A percentile compares a stretch with the other conserved stretches of the same genome.
Evolutionary conservation across 177 flowering plant genomes (phyloP).

Genomic region (Telopea speciosissima): DNA sequence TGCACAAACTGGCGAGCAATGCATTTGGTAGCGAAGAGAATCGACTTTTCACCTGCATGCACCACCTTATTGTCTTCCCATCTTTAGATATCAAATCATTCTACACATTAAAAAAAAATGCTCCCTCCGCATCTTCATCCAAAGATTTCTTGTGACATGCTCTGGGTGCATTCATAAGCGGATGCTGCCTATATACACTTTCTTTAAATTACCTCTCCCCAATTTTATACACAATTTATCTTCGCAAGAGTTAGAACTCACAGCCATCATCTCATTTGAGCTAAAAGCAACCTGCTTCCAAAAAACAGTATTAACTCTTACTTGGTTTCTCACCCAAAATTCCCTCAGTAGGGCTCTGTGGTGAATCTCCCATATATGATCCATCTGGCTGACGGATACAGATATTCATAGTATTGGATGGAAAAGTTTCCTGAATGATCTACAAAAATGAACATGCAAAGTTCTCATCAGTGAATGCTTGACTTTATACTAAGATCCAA

Average conservation of each 20-base stretch:
- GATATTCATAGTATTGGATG: slow-evolving; percentile 23
- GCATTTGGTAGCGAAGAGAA: slow-evolving; percentile 9
- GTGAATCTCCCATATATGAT: slow-evolving; percentile 14
- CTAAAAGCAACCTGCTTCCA: slow-evolving; percentile 3
- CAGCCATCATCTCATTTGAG: not conserved
- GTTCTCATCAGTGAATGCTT: not conserved
- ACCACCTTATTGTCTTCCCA: slow-evolving; percentile 16
- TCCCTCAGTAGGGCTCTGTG: slow-evolving; percentile 19
- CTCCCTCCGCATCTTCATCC: slow-evolving; percentile 10
- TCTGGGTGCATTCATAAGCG: slow-evolving; percentile 18
- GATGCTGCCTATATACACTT: slow-evolving; percentile 4
- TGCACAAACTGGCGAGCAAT: slow-evolving; percentile 14
- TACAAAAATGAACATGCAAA: slow-evolving; percentile 1
- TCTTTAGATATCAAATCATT: slow-evolving; percentile 9
- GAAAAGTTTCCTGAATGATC: slow-evolving; percentile 26
- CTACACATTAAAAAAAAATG: slow-evolving; percentile 6
- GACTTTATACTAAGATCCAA: not conserved
- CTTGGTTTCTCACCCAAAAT: slow-evolving; percentile 16
- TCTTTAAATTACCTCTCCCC: slow-evolving; percentile 2
- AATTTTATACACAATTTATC: slow-evolving; percentile 17
- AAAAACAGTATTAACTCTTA: slow-evolving; percentile 7
- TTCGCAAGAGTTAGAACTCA: slow-evolving; percentile 13
- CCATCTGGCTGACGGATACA: slow-evolving; percentile 24
- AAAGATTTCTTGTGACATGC: slow-evolving; percentile 10
- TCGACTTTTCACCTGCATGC: slow-evolving; percentile 9